Evolutionary conservation across 257 asterid genomes (phyloP).

Genomic region (Linderniella brevidens): DNA sequence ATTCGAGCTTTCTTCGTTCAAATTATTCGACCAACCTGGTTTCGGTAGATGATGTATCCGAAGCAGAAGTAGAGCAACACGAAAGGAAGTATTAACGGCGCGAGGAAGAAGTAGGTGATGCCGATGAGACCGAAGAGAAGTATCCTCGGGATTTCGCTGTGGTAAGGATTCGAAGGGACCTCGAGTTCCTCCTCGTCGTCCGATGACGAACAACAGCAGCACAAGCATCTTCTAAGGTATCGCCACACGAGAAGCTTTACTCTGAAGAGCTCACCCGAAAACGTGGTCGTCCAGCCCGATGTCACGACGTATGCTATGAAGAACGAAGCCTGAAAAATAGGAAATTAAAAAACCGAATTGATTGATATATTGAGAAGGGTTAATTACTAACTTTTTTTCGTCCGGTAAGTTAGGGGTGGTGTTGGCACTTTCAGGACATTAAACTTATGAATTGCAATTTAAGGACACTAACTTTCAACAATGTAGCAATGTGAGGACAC

Average conservation of each 20-base stretch:
- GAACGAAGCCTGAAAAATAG: slow-evolving; percentile 57
- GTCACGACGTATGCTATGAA: slow-evolving; percentile 95
- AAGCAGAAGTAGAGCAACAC: slow-evolving; percentile 66
- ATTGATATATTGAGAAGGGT: too few relatives aligned
- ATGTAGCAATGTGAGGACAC: too few relatives aligned
- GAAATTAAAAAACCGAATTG: not conserved
- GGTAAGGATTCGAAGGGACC: slow-evolving; percentile 75
- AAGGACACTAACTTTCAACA: too few relatives aligned
- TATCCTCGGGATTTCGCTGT: slow-evolving; percentile 70
- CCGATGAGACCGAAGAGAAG: slow-evolving; percentile 85
- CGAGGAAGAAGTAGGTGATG: slow-evolving; percentile 71
- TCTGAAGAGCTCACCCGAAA: slow-evolving; percentile 50
- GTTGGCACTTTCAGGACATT: too few relatives aligned
- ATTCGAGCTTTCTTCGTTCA: too few relatives aligned
- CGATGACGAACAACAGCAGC: slow-evolving; percentile 20
- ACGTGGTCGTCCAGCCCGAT: slow-evolving; percentile 87
- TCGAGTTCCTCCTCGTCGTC: slow-evolving; percentile 33
- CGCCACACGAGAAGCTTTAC: slow-evolving; percentile 24
- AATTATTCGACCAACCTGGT: slow-evolving; percentile 36
- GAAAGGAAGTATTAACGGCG: slow-evolving; percentile 92
- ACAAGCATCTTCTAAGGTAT: slow-evolving; percentile 22
- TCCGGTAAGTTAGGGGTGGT: too few relatives aligned
- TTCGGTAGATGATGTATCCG: slow-evolving; percentile 75
- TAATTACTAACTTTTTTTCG: too few relatives aligned
- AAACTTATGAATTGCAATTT: too few relatives aligned